Conservation (phyloP, 1,284 basidiomycete genomes). For the Ustilago xerochloae region DNA sequence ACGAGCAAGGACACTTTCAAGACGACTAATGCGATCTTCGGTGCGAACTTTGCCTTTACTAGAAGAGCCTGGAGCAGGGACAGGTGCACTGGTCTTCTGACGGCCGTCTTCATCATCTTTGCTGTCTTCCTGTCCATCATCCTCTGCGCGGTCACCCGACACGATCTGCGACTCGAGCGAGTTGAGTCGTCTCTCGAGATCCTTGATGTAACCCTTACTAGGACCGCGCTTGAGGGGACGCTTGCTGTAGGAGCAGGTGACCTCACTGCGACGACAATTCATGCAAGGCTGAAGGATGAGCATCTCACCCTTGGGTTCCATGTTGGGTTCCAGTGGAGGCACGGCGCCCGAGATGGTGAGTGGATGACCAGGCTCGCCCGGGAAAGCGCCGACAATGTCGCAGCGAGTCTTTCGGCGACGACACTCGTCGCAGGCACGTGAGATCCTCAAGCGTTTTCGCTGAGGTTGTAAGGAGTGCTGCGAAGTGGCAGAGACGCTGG, state of each 20-base stretch:
- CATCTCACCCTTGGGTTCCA: slow-evolving; percentile 50
- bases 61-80: neutral
- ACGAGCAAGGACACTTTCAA: slow-evolving; percentile 33
- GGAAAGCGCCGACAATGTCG: slow-evolving; percentile 52
- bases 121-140: neutral
- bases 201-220: slow-evolving; percentile 59
- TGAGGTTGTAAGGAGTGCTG: slow-evolving; percentile 25
- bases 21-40: slow-evolving; percentile 42
- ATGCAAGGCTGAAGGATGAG: slow-evolving; percentile 56
- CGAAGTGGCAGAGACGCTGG: neutral
- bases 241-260: slow-evolving; percentile 52
- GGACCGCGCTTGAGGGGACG: slow-evolving; percentile 54
- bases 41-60: slow-evolving; percentile 40
- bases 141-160: slow-evolving; percentile 8
- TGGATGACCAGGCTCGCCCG: slow-evolving; percentile 43
- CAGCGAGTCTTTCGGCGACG: slow-evolving; percentile 52
- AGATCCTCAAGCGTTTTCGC: slow-evolving; percentile 50
- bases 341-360: slow-evolving; percentile 44
- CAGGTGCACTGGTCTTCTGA: neutral
- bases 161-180: slow-evolving; percentile 50
- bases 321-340: slow-evolving; percentile 30
- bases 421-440: slow-evolving; percentile 51
- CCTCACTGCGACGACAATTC: slow-evolving; percentile 48
- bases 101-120: neutral
- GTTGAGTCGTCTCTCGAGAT: slow-evolving; percentile 54